Base-by-base conservation (phyloP, 192 early-diverging fungal genomes). In the Phycomyces nitens region DNA sequence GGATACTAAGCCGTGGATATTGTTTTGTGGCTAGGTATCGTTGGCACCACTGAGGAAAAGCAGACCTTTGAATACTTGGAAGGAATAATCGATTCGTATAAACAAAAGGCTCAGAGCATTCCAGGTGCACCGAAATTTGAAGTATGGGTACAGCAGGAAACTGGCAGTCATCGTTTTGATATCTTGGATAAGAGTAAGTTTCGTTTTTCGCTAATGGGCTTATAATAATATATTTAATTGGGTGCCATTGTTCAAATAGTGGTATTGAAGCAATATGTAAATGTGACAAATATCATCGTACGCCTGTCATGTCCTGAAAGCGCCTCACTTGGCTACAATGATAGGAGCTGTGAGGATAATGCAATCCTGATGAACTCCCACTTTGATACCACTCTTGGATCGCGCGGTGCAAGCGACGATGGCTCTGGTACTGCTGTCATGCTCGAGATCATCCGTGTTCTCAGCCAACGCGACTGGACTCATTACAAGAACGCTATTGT, bases 271-370 rank as follows among this genome's bases (percentile, higher is more conserved):
- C 74, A 77, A 41, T 91, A 91, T 60, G 78, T 74, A 18, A 88
- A 91, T 67, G 75, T 89, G 56, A 86, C 87, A 60, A 91, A 89
- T 72, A 77, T 91, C 47, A 73, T 91, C 58, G 89, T 86, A 20
- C 79, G 81, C 8, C 73, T 91, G 11, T 88, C 89, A 7, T 90
- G 89, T 61, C 80, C 82, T 12, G 76, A 72, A 26, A 21, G 51
- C 42, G 41, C 52, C 52, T n/a, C 50, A 29, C 44, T 42, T 53
- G 22, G 24, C 3, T 18, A 55, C 22, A 39, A 39, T 23, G 53
- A 26, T 21, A 57, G 64, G 10, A 21, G 29, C 9, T 91, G 89
- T 65, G 77, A 85, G 51, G 20, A 82, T 40, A 84, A 87, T 62
- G 77, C 89, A 0, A 73, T 91, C 40, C 81, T 91, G 7, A 65